phyloP scores from a whole-genome alignment of 2,329 filamentous ascomycete species.

The Diaporthe australafricana region DNA sequence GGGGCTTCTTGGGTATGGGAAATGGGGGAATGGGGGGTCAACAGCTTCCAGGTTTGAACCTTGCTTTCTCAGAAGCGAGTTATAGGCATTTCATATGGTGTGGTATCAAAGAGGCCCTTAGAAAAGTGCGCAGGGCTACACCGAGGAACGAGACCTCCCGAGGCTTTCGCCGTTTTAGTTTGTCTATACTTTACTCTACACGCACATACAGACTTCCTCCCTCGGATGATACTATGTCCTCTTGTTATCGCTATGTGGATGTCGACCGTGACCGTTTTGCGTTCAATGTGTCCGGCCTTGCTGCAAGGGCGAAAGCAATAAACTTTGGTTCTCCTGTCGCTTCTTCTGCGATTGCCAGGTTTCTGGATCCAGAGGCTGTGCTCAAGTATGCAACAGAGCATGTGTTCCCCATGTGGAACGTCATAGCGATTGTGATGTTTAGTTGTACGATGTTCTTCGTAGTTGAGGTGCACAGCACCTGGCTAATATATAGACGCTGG shows the following conservation, averaged over 20 bases:
- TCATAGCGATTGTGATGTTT: too few relatives aligned
- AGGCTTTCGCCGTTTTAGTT: neutral
- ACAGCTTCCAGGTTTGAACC: neutral
- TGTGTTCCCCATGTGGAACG: too few relatives aligned
- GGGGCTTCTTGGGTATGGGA: neutral
- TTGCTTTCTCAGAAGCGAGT: neutral
- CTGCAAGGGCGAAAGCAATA: too few relatives aligned
- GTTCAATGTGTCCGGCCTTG: too few relatives aligned
- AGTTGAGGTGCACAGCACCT: too few relatives aligned
- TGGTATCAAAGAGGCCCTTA: neutral
- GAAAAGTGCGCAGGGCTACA: neutral
- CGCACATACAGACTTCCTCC: neutral
- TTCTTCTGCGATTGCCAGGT: too few relatives aligned
- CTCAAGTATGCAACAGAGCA: too few relatives aligned
- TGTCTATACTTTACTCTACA: conserved; percentile 23
- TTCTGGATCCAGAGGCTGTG: too few relatives aligned
- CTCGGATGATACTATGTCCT: neutral
- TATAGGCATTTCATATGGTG: neutral
- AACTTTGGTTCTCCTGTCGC: too few relatives aligned
- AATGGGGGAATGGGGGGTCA: neutral
- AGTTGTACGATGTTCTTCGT: too few relatives aligned
- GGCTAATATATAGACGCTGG: neutral
- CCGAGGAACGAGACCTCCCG: neutral
- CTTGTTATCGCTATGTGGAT: neutral
- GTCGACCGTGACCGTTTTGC: neutral